Base-by-base conservation (phyloP, 495 filamentous ascomycete genomes). In the Pyrenula massariospora region DNA sequence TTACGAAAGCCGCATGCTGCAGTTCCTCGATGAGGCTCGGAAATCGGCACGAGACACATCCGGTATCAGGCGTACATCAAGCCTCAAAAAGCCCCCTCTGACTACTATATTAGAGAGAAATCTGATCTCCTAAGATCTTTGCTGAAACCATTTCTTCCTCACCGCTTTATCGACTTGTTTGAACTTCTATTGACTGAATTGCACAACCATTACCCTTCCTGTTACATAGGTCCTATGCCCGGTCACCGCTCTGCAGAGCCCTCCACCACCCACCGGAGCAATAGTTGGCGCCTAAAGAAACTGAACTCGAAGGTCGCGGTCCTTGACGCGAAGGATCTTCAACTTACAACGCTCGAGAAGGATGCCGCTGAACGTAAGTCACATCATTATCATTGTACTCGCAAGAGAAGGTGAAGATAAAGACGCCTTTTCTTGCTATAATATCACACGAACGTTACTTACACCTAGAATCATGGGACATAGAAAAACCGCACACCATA, bases 271-370 rank as follows among this genome's bases (percentile, higher is more conserved):
- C n/a, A 52, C 19, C 50, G 50, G 22, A 52, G 19, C n/a, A 24
- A 52, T 52, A 52, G 50, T 52, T 52, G 50, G 50, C 50, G 8
- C 19, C 50, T 52, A 24, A 52, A 20, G 22, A 52, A 10, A 24
- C 50, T 10, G 20, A 52, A 20, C 50, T 10, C n/a, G 50, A 52
- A 24, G 20, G 50, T 52, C 50, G 50, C 50, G 8, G 50, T 52
- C 8, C 50, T 52, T 24, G 50, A 52, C 20, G 50, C 22, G 5
- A 52, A 20, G 50, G 22, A 52, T 19, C n/a, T 21, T 24, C 8
- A 52, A 52, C 22, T 52, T 20, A 52, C 50, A 24, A 52, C 50
- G 8, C 50, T 52, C n/a, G 50, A 52, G 50, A 52, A 52, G 22
- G 50, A 8, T 20, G 50, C n/a, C 19, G 50, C 50, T 21, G 19